Base-by-base conservation (phyloP, 2,329 filamentous ascomycete species). In the Clarireedia hainanense region DNA sequence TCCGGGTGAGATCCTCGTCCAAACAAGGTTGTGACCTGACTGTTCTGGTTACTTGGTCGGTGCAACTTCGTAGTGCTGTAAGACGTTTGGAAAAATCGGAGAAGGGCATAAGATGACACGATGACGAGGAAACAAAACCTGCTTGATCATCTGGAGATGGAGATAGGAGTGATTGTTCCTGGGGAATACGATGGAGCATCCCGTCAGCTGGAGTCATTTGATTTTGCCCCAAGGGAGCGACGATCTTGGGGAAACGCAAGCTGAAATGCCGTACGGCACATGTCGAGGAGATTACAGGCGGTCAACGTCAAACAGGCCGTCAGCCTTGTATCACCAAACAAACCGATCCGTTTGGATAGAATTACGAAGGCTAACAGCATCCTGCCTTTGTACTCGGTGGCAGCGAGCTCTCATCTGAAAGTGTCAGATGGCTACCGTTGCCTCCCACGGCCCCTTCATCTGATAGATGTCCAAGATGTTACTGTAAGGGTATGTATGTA, bases 61-160 rank as follows among this genome's bases (percentile, higher is more conserved):
- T 34, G 30, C 30, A 34, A 34, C 30, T 12, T 34, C 30, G 30
- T 34, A 34, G 10, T 34, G 10, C 7, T 27, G 26, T 27, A 34
- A 34, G 30, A 34, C 10, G 30, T 34, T 34, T 9, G 30, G 14
- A 34, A 34, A 34, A 34, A 20, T 20, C 14, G 30, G 30, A 34
- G 30, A 34, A 34, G 30, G 30, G 30, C 30, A 34, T 34, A 34
- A 34, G 10, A 14, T 34, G 0, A 12, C 12, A 34, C 30, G 14
- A 34, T 12, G 12, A 34, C 30, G 30, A 12, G 30, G 12, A 4
- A 30, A 34, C 14, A 34, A 30, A 34, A 34, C 30, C 12, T 34
- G 30, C 10, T 34, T 34, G 30, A 34, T 52, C 50, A 52, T 52
- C 50, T 52, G 50, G 50, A 52, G 50, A 30, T 9, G 50, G 50